phyloP scores from a whole-genome alignment of 345 rosid species.

The Eucalyptus rudis region DNA sequence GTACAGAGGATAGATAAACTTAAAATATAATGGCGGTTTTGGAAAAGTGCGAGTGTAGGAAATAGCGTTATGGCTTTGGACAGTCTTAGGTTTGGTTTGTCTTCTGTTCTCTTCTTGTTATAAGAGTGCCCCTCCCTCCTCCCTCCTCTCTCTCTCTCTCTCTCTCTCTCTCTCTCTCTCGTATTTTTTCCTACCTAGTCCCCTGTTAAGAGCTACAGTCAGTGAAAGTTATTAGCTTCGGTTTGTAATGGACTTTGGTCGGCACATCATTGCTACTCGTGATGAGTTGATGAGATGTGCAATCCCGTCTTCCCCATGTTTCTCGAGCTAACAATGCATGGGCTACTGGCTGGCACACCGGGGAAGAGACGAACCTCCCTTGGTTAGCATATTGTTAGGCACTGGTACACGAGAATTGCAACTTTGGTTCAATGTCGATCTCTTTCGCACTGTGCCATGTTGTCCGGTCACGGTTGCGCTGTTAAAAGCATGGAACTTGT shows the following conservation, averaged over 20 bases:
- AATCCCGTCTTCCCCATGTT: not conserved
- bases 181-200: not conserved
- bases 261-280: not conserved
- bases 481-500: not conserved
- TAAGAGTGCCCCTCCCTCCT: not conserved
- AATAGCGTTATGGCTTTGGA: not conserved
- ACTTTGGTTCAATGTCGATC: not conserved
- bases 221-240: not conserved
- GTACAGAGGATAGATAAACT: slow-evolving; percentile 42
- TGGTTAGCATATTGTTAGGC: not conserved
- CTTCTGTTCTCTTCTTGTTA: not conserved
- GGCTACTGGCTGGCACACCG: not conserved
- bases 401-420: not conserved
- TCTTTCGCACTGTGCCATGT: not conserved
- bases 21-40: slow-evolving; percentile 19
- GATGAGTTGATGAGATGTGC: not conserved
- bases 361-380: not conserved
- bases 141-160: not conserved
- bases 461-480: not conserved
- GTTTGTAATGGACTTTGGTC: not conserved
- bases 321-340: not conserved
- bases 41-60: not conserved
- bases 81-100: not conserved
- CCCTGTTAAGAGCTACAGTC: not conserved
- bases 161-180: not conserved